A percentile compares a stretch with the other conserved stretches of the same genome.
Conservation (phyloP, 108 stramenopile species). For the Mediolabrus comicus region DNA sequence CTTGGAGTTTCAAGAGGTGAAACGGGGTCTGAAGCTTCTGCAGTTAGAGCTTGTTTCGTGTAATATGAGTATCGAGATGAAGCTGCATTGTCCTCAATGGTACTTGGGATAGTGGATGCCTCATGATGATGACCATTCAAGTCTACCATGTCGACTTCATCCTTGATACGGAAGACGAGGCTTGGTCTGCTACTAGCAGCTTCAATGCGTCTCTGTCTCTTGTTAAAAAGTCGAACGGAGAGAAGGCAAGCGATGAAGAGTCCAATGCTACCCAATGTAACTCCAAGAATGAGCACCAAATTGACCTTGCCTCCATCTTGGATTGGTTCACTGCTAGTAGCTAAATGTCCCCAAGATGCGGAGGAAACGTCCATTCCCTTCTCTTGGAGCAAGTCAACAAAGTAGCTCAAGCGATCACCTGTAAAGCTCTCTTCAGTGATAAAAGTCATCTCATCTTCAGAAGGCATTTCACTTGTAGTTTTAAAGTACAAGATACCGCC, state of each 20-base stretch:
- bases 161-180: neutral
- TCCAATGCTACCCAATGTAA: slow-evolving; percentile 10
- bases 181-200: neutral
- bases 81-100: neutral
- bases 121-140: neutral
- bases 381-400: slow-evolving; percentile 29
- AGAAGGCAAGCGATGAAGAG: slow-evolving; percentile 1
- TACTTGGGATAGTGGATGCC: slow-evolving; percentile 10
- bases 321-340: neutral
- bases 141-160: neutral
- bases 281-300: slow-evolving; percentile 2
- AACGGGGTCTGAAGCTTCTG: neutral
- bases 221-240: neutral
- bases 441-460: slow-evolving; percentile 9
- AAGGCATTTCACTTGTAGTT: neutral
- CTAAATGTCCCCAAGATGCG: neutral
- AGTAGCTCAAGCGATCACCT: slow-evolving; percentile 23
- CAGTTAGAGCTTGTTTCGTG: neutral
- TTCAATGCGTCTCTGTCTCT: neutral
- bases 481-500: slow-evolving; percentile 37
- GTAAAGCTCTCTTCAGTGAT: slow-evolving; percentile 15
- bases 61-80: neutral
- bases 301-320: neutral
- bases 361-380: slow-evolving; percentile 5
- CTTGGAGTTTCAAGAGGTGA: slow-evolving; percentile 33